Conservation (phyloP, 306 rosid species). For the Trifolium fragiferum region DNA sequence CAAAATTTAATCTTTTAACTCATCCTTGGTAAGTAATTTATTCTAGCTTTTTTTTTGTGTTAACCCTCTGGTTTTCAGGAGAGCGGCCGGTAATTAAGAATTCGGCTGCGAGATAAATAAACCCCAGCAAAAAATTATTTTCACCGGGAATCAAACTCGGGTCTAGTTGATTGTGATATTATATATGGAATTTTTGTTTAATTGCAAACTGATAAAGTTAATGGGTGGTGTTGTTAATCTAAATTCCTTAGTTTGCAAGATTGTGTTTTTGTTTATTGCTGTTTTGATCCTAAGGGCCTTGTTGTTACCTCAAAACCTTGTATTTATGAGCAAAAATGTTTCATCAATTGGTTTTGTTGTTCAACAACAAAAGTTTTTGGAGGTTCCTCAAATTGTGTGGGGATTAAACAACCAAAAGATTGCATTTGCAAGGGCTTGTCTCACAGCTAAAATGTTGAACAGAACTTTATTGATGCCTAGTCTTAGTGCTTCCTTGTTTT, state of each 20-base stretch:
- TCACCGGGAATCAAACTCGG: no score
- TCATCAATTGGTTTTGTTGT: slow-evolving; percentile 37
- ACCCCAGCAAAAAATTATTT: no score
- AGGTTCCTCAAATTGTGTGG: slow-evolving; percentile 90
- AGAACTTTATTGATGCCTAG: slow-evolving; percentile 87
- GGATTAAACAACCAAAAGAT: slow-evolving; percentile 92
- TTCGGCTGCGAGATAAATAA: no score
- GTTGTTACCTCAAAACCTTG: slow-evolving; percentile 48
- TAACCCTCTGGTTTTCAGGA: no score
- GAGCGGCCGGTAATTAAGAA: no score
- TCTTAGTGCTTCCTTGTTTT: slow-evolving; percentile 85
- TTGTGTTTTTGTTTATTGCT: slow-evolving; percentile 54
- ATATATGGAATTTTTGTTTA: slow-evolving; percentile 52
- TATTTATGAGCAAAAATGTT: slow-evolving; percentile 41
- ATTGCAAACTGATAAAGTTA: slow-evolving; percentile 44
- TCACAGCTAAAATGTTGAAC: slow-evolving; percentile 75
- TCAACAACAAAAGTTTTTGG: slow-evolving; percentile 63
- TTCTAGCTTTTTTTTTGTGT: not conserved
- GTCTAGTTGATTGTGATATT: slow-evolving; percentile 4
- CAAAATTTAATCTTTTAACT: not conserved
- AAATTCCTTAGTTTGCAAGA: slow-evolving; percentile 61
- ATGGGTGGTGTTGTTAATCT: slow-evolving; percentile 48
- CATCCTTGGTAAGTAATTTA: not conserved
- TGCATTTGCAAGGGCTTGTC: slow-evolving; percentile 88
- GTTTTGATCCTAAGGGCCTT: slow-evolving; percentile 62